These are phyloP conservation scores for Pichia pseudocactophila DNA, from an alignment of 805 yeast species.

Conservation along the genomic window DNA sequence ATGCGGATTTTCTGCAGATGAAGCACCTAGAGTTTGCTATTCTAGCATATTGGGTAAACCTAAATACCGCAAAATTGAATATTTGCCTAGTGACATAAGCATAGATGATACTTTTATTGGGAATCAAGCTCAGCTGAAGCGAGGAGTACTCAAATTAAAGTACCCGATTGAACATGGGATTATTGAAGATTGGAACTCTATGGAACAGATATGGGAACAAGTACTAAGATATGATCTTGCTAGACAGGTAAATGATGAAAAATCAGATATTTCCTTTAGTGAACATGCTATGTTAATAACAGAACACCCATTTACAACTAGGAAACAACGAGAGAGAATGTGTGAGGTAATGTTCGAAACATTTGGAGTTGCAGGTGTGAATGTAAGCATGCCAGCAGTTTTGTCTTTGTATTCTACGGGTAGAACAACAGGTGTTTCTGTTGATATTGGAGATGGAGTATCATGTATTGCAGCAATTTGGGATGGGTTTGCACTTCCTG, in stretches of 20 bases:
- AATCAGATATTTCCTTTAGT: constrained; percentile 32
- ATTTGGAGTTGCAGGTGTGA: constrained; percentile 69
- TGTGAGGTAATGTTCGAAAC: constrained; percentile 64
- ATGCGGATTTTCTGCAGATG: constrained; percentile 92
- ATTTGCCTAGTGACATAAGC: constrained; percentile 53
- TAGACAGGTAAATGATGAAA: constrained; percentile 30
- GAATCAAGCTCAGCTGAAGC: constrained; percentile 55
- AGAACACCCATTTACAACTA: constrained; percentile 81
- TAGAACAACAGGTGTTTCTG: constrained; percentile 79
- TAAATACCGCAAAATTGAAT: constrained; percentile 60
- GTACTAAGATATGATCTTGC: constrained; percentile 40
- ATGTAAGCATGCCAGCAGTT: constrained; percentile 67
- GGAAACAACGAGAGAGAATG: constrained; percentile 46
- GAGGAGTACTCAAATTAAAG: constrained; percentile 65
- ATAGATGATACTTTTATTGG: constrained; percentile 66
- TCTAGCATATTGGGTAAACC: constrained; percentile 71
- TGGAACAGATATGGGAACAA: constrained; percentile 75
- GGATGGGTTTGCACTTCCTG: constrained; percentile 76
- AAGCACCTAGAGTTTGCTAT: constrained; percentile 57
- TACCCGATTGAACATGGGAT: constrained; percentile 79
- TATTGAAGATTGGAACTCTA: constrained; percentile 74
- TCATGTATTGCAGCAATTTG: constrained; percentile 81
- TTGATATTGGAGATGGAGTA: constrained; percentile 93
- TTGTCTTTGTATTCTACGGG: constrained; percentile 82
- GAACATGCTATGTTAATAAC: constrained; percentile 86